Evolutionary conservation across 129 eudicot species (phyloP), one percentile per base, ranked within the genome.

Genomic region (Glebionis coronaria): DNA sequence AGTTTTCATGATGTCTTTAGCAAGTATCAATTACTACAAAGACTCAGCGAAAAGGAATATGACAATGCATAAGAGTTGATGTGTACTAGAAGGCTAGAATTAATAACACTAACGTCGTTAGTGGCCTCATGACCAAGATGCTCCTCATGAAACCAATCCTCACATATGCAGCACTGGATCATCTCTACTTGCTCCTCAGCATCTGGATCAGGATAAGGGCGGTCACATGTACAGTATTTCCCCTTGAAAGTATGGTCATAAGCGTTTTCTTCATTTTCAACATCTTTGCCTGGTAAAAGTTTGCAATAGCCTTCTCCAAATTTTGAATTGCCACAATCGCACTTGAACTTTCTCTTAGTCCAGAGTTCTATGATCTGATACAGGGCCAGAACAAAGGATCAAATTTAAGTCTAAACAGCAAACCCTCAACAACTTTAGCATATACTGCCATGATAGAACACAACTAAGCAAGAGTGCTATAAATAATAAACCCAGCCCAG

Each of bases 281-380:
- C 72, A 70, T 94, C 99, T 80, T 94, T 94, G 82, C 76, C 76
- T 13, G 90, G 73, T 8, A 61, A 66, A 52, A 94, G 95, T 90
- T 89, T 94, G 90, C 99, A 94, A 79, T 67, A 87, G 70, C 70
- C 74, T 70, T 77, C 84, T 62, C 99, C 99, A 59, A 94, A 94
- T 52, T 90, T 89, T 56, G 99, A 94, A 74, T 94, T 94, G 16
- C 99, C 99, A 83, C 99, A 94, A 53, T 94, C 99, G 78, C 99
- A 94, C 79, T 85, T 87, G 52, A 94, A 94, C 62, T 94, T 87
- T 68, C 99, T 94, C 81, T 94, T 94, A 68, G 99, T 94, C 99
- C 99, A 94, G 51, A 94, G 77, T 76, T 94, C 99, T 47, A 94
- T 76, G 58, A 94, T 77, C 99, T 94, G 62, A 71, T 28, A 55